Evolutionary conservation across 208 protist genomes (phyloP), one percentile per base, ranked within the genome.

Genomic region (Leishmania amazonensis): DNA sequence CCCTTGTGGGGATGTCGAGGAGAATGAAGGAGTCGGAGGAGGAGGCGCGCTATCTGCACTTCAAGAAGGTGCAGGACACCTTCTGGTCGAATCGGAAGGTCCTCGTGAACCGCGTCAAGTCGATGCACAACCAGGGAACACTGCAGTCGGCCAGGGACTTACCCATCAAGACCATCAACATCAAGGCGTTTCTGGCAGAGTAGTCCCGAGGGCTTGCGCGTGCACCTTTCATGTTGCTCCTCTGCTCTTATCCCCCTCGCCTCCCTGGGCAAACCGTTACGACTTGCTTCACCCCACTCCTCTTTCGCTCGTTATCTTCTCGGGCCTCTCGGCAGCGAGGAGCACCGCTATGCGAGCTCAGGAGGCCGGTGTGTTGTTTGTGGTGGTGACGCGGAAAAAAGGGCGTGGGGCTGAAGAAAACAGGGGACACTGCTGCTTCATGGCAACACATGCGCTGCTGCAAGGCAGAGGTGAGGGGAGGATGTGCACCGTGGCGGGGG

Each of bases 51-150:
- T 98, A 96, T 79, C 91, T 96, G 89, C 84, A 92, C 21, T 97
- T 95, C 83, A 92, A 95, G 80, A 94, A 91, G 81, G 83, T 90
- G 53, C 93, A 97, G 85, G 95, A 98, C 78, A 95, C 92, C 28
- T 98, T 97, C 85, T 98, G 95, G 95, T 96, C 93, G 31, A 93
- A 96, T 53, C 85, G 95, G 15, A 98, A 97, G 80, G 93, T 98
- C 74, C 84, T 98, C 19, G 91, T 98, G 57, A 98, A 96, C 77
- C 93, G 95, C 49, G 90, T 97, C 53, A 98, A 98, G 89, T 91
- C 95, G 31, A 98, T 98, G 95, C 85, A 93, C 75, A 95, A 96
- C 71, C 93, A 96, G 83, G 93, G 93, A 24, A 95, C 94, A 67
- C 87, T 91, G 70, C 78, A 78, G 3, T 95, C 90, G 24, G 84